phyloP scores from a whole-genome alignment of 768 basidiomycete species.

The Ramaria sp. region DNA sequence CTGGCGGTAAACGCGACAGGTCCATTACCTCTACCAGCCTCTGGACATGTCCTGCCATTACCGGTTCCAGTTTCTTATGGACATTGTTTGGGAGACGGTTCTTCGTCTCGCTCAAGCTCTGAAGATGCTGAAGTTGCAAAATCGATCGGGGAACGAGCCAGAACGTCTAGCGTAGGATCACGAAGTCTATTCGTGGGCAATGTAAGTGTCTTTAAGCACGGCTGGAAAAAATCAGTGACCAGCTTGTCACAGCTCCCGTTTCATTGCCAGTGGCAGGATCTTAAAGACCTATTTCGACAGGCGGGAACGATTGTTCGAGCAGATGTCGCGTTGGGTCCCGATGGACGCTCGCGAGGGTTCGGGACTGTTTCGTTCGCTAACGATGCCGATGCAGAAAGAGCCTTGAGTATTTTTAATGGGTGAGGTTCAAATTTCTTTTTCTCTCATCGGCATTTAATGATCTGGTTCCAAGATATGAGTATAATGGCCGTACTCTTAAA shows the following conservation, averaged over 20 bases:
- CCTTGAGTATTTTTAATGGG: slow-evolving; percentile 87
- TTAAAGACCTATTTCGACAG: slow-evolving; percentile 90
- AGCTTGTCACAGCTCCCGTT: slow-evolving; percentile 57
- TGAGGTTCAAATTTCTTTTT: slow-evolving; percentile 27
- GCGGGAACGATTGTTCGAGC: slow-evolving; percentile 87
- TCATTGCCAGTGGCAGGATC: slow-evolving; percentile 95
- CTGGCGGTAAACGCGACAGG: not conserved
- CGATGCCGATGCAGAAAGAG: slow-evolving; percentile 74
- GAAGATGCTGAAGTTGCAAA: slow-evolving; percentile 3
- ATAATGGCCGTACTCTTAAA: slow-evolving; percentile 76
- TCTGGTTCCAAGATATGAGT: slow-evolving; percentile 54
- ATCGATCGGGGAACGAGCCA: not conserved
- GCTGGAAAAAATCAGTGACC: not conserved
- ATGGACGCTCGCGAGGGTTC: slow-evolving; percentile 85
- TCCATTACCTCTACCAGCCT: not conserved
- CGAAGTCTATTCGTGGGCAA: slow-evolving; percentile 82
- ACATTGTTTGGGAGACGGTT: not conserved
- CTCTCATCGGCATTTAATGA: not conserved
- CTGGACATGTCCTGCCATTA: not conserved
- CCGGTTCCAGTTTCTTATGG: not conserved
- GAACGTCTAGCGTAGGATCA: slow-evolving; percentile 11
- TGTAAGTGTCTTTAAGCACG: slow-evolving; percentile 34
- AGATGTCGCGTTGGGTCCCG: slow-evolving; percentile 78
- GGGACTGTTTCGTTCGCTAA: slow-evolving; percentile 85
- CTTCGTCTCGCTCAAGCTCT: not conserved